Evolutionary conservation across 75 land plant species (phyloP), one percentile per base, ranked within the genome.

Genomic region (Ceratopteris richardii): DNA sequence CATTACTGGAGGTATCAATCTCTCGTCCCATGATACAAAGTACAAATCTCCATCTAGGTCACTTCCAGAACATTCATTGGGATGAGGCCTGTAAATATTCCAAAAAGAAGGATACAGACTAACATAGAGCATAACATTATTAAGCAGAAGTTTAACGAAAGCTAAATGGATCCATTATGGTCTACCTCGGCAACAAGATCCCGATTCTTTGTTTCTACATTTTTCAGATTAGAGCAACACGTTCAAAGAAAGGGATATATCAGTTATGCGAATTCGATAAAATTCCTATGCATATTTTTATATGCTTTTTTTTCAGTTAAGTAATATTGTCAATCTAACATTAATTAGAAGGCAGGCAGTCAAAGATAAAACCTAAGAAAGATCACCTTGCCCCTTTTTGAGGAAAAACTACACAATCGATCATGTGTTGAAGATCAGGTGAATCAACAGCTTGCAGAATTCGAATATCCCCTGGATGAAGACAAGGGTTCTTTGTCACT

Each of bases 11-110:
- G 97, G 97, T 23, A 84, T 65, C 11, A 92, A 80, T 37, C 61
- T 69, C n/a, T 74, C 72, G 64, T 92, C 84, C 97, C 97, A 92
- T 44, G 72, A 61, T 31, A 80, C 66, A 59, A 88, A 84, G 60
- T 80, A 92, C 22, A 77, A 41, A 48, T 92, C 97, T 18, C 97
- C 94, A 80, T 92, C 97, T 27, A 92, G 70, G 76, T 92, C 97
- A 61, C 97, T 84, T 44, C 97, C 97, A 27, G 97, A 88, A 60
- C 94, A 88, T 58, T 92, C 97, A 82, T 80, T 82, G 43, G 94
- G 82, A 67, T 92, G 97, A 21, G 94, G 97, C 74, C 97, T 92
- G 79, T 54, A 47, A 30, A n/a, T 25, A 4, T 17, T 6, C 50
- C 22, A 23, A 2, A 52, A 52, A 18, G 24, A 52, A 13, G 18